These are phyloP conservation scores for Pseudomonodictys pantanalensis DNA, from an alignment of 495 filamentous ascomycete genomes.

Conservation along the genomic window DNA sequence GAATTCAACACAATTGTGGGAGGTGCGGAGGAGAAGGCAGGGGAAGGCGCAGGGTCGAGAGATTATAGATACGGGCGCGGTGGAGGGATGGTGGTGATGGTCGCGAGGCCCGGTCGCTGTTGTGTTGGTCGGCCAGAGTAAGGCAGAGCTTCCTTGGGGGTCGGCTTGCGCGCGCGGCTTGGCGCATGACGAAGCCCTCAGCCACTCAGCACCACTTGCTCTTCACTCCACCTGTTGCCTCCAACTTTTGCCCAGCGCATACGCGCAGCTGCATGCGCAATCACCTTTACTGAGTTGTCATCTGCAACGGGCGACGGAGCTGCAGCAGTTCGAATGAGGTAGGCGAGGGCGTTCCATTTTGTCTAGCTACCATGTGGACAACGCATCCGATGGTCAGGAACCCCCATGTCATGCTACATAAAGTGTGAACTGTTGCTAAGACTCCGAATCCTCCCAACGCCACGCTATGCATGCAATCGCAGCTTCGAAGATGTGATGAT, in stretches of 20 bases:
- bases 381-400: constrained; percentile 29
- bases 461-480: constrained; percentile 27
- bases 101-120: constrained; percentile 11
- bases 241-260: constrained; percentile 7
- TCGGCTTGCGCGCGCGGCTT: constrained; percentile 3
- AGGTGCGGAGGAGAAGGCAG: background rate
- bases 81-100: background rate
- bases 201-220: constrained; percentile 13
- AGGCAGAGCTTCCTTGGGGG: background rate
- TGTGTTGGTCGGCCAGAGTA: constrained; percentile 11
- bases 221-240: background rate
- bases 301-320: constrained; percentile 8
- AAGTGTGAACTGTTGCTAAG: constrained; percentile 12
- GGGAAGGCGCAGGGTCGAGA: background rate
- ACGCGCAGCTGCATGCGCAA: constrained; percentile 23
- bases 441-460: constrained; percentile 8
- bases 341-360: background rate
- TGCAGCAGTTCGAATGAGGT: background rate
- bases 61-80: background rate
- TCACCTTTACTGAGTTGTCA: constrained; percentile 22
- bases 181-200: constrained; percentile 24
- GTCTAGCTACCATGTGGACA: constrained; percentile 29
- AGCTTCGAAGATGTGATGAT: background rate
- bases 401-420: constrained; percentile 28
- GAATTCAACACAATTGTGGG: constrained; percentile 7